Conservation (phyloP, 208 protist species). For the Tritrichomonas foetus region DNA sequence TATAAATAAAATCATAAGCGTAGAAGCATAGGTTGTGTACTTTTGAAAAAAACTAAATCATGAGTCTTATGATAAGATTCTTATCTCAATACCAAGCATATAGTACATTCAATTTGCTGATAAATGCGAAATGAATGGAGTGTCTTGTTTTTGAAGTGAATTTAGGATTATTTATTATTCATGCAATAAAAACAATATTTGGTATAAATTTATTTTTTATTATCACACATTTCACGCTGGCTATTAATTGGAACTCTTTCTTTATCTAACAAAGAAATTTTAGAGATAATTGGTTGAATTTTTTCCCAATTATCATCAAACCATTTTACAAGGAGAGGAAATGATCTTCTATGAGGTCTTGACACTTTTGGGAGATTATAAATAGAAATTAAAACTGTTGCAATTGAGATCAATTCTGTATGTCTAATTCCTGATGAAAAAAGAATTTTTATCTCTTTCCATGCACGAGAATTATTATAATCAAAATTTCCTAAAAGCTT, state of each 20-base stretch:
- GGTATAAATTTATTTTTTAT: background rate
- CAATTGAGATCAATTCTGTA: background rate
- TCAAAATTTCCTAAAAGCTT: background rate
- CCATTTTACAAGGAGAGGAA: background rate
- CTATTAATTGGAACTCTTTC: background rate
- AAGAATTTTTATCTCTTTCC: background rate
- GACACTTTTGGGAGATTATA: background rate
- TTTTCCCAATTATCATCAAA: constrained; percentile 33
- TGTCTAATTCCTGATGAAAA: constrained; percentile 16
- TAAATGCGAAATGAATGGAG: no score
- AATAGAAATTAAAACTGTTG: background rate
- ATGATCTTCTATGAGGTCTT: background rate
- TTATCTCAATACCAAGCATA: no score
- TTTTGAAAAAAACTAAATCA: no score
- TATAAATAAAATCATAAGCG: no score
- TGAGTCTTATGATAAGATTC: no score
- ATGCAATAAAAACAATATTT: no score
- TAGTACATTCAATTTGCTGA: no score
- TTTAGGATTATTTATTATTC: no score
- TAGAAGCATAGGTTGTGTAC: no score
- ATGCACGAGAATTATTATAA: background rate
- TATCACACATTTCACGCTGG: background rate
- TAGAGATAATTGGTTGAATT: background rate
- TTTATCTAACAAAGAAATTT: background rate
- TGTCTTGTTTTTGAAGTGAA: no score